Conservation (phyloP, 805 yeast genomes). For the Ogataea paraovalis region DNA sequence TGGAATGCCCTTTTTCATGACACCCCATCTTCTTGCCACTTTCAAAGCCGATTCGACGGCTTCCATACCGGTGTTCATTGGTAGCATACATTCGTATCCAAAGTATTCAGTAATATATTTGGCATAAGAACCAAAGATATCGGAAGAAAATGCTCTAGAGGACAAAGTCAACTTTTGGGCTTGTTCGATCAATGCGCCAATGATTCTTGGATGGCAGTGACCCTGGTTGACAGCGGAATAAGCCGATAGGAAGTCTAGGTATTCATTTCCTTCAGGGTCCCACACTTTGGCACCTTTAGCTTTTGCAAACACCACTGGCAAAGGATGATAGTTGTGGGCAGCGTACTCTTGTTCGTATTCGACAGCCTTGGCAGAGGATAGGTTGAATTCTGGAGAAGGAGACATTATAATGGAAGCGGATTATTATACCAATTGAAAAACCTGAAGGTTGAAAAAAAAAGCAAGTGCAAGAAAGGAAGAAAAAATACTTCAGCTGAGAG, state of each 20-base stretch:
- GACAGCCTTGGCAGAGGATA: constrained; percentile 63
- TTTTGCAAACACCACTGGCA: constrained; percentile 87
- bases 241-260: constrained; percentile 88
- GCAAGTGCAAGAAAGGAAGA: not conserved
- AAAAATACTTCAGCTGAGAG: not conserved
- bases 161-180: constrained; percentile 80
- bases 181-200: constrained; percentile 80
- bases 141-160: constrained; percentile 90
- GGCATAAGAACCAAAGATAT: constrained; percentile 81
- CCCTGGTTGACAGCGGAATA: constrained; percentile 98
- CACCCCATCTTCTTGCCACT: constrained; percentile 97
- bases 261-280: constrained; percentile 97
- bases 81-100: constrained; percentile 87
- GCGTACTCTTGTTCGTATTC: constrained; percentile 75
- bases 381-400: constrained; percentile 36
- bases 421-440: no score
- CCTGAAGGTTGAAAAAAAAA: no score
- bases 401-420: constrained; percentile 6
- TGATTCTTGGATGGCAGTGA: constrained; percentile 93
- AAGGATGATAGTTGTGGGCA: constrained; percentile 95
- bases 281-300: constrained; percentile 92
- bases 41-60: constrained; percentile 95
- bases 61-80: constrained; percentile 99
- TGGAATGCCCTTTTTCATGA: constrained; percentile 78
- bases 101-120: constrained; percentile 85